Percentiles rank a stretch among this genome's conserved stretches.
Evolutionary conservation across 2,329 filamentous ascomycete genomes (phyloP).

Genomic region (Verticillium dahliae): DNA sequence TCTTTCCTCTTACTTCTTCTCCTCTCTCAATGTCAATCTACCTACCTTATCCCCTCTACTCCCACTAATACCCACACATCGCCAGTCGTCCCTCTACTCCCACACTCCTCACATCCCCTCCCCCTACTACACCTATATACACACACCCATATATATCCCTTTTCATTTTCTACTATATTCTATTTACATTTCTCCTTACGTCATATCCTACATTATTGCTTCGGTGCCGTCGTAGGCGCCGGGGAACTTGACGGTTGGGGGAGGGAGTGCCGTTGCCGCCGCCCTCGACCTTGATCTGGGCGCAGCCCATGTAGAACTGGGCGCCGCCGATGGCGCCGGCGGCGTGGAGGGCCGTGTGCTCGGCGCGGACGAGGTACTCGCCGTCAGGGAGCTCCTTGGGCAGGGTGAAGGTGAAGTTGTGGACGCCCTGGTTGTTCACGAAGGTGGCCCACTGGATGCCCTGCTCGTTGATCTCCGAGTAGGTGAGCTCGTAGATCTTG

Average conservation of each 20-base stretch:
- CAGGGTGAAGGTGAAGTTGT: slow-evolving; percentile 1
- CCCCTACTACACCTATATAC: no score
- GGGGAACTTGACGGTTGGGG: neutral
- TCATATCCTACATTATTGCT: no score
- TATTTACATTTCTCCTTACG: no score
- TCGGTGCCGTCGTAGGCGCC: slow-evolving; percentile 15
- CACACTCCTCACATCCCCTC: no score
- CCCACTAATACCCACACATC: no score
- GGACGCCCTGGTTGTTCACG: slow-evolving; percentile 10
- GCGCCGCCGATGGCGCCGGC: slow-evolving; percentile 19
- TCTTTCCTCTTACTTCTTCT: no score
- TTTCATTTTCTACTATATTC: no score
- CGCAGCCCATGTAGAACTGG: slow-evolving; percentile 38
- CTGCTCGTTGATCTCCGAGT: slow-evolving; percentile 17
- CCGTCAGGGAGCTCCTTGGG: slow-evolving; percentile 30
- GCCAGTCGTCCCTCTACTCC: no score
- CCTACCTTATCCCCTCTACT: no score
- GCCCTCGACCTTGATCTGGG: slow-evolving; percentile 31
- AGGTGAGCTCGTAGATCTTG: slow-evolving; percentile 27
- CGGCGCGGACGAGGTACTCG: slow-evolving; percentile 36
- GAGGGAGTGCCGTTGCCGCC: slow-evolving; percentile 2
- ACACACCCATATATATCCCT: no score
- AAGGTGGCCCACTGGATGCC: slow-evolving; percentile 25
- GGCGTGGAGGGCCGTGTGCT: slow-evolving; percentile 40
- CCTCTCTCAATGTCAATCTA: no score